Conservation (phyloP, 495 filamentous ascomycete genomes). For the Ascodesmis nigricans region DNA sequence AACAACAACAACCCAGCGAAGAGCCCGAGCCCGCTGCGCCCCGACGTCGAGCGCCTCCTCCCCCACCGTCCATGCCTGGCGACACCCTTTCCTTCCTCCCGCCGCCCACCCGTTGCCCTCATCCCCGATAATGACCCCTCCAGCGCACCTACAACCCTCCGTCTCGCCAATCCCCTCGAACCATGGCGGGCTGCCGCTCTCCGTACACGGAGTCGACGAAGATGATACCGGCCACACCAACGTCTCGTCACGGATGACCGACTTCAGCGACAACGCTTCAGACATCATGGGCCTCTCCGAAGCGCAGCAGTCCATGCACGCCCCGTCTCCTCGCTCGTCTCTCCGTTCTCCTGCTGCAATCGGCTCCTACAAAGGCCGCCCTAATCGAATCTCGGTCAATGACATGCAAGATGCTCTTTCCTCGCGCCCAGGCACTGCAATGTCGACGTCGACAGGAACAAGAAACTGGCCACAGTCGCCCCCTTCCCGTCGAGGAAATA, state of each 20-base stretch:
- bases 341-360: conserved; percentile 12
- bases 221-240: neutral
- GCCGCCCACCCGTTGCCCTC: neutral
- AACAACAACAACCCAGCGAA: conserved; percentile 20
- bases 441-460: conserved; percentile 25
- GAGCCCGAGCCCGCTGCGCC: conserved; percentile 11
- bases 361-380: conserved; percentile 15
- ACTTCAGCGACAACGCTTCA: conserved; percentile 34
- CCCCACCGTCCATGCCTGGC: neutral
- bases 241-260: conserved; percentile 74
- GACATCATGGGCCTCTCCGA: conserved; percentile 23
- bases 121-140: conserved; percentile 5
- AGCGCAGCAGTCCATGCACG: conserved; percentile 21
- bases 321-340: conserved; percentile 14
- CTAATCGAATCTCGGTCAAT: conserved; percentile 24
- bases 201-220: conserved; percentile 15
- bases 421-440: conserved; percentile 26
- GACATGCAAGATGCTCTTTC: conserved; percentile 23
- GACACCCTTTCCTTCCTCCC: conserved; percentile 1
- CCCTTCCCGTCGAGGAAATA: conserved; percentile 28
- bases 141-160: conserved; percentile 10
- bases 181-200: conserved; percentile 16
- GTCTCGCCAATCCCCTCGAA: conserved; percentile 8
- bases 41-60: neutral
- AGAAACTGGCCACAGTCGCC: conserved; percentile 23